Evolutionary conservation across 306 rosid species (phyloP).

Genomic region (Cucumis cinereus): DNA sequence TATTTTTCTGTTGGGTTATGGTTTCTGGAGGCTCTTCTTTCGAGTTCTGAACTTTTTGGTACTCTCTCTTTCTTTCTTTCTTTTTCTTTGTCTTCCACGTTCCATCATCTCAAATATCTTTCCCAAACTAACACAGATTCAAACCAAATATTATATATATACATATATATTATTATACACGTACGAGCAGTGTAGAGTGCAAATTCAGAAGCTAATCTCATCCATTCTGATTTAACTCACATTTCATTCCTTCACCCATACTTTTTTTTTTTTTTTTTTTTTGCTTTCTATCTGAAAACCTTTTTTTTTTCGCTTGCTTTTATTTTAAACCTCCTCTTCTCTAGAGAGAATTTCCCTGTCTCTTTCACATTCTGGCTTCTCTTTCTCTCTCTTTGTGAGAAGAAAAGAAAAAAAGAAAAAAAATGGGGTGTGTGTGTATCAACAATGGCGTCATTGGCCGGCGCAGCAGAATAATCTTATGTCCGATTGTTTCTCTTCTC

Average conservation of each 20-base stretch:
- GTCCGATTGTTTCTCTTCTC: constrained; percentile 23
- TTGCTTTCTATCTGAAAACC: neutral
- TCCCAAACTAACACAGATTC: constrained; percentile 8
- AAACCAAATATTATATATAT: neutral
- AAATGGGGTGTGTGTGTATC: constrained; percentile 25
- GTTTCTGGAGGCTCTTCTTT: constrained; percentile 27
- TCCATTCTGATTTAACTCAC: neutral
- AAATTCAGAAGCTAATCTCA: neutral
- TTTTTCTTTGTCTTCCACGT: constrained; percentile 65
- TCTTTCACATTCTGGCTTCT: neutral
- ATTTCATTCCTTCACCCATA: neutral
- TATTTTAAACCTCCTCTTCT: constrained; percentile 1
- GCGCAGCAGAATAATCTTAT: constrained; percentile 20
- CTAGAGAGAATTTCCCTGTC: neutral
- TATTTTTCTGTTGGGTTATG: neutral
- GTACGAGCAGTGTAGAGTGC: neutral
- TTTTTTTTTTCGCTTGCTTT: constrained; percentile 5
- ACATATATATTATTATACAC: constrained; percentile 1
- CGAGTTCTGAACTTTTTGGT: constrained; percentile 36
- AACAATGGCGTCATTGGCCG: constrained; percentile 6
- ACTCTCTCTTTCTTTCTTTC: constrained; percentile 28
- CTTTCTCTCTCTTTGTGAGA: neutral
- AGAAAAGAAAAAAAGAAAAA: neutral
- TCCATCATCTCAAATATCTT: constrained; percentile 48
- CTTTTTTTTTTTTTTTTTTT: neutral